Evolutionary conservation across 768 basidiomycete species (phyloP).

Genomic region (Phanerodontia chrysosporium): DNA sequence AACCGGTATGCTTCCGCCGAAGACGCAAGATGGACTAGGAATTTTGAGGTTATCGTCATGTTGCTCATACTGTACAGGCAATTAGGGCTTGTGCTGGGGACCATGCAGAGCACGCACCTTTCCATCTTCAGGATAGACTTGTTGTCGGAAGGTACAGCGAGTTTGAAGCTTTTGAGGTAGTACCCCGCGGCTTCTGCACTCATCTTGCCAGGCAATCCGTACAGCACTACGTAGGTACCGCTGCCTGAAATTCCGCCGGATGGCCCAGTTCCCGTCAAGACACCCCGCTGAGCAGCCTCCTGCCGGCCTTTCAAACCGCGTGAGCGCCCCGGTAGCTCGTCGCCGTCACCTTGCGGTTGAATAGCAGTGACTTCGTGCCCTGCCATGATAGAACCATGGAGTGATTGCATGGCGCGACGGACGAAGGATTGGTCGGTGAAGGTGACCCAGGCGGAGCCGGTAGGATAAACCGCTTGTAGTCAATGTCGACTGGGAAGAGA

Average conservation of each 20-base stretch:
- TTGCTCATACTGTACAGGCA: conserved; percentile 6
- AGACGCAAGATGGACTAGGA: conserved; percentile 50
- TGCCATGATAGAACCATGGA: conserved; percentile 42
- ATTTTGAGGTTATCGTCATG: conserved; percentile 38
- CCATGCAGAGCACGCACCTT: conserved; percentile 33
- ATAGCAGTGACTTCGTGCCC: conserved; percentile 38
- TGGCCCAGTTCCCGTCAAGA: conserved; percentile 41
- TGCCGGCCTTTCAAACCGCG: conserved; percentile 40
- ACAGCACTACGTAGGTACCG: conserved; percentile 54
- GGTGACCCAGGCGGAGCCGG: conserved; percentile 54
- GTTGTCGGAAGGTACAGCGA: conserved; percentile 37
- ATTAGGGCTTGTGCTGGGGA: neutral
- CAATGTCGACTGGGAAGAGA: conserved; percentile 43
- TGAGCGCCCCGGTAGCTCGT: conserved; percentile 8
- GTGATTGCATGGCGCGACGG: conserved; percentile 34
- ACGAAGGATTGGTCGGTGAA: conserved; percentile 45
- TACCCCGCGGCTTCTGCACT: conserved; percentile 31
- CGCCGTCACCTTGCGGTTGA: conserved; percentile 22
- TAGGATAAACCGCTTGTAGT: conserved; percentile 58
- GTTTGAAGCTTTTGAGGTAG: conserved; percentile 40
- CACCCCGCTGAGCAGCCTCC: conserved; percentile 33
- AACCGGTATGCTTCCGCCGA: conserved; percentile 67
- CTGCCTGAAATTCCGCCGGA: conserved; percentile 45
- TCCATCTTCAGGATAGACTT: conserved; percentile 48
- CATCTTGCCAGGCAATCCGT: conserved; percentile 55